These are phyloP conservation scores for Didymella lethalis DNA, from an alignment of 2,329 filamentous ascomycete species.

Conservation along the genomic window DNA sequence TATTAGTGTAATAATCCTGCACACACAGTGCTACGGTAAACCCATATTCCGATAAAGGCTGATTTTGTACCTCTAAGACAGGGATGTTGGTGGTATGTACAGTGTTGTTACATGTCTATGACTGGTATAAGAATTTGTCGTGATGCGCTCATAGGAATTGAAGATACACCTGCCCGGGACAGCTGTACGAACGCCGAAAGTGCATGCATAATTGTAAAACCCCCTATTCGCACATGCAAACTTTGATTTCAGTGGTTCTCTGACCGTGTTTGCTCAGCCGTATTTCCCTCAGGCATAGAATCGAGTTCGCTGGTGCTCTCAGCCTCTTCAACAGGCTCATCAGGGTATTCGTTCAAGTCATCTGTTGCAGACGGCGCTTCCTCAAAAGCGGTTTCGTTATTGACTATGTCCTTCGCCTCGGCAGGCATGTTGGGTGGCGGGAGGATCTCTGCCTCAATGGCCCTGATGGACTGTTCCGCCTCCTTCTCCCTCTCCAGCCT, in stretches of 20 bases:
- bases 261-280: background rate
- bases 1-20: no score
- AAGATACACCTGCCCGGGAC: no score
- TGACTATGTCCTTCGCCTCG: constrained; percentile 27
- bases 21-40: no score
- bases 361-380: constrained; percentile 10
- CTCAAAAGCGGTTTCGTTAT: constrained; percentile 23
- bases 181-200: no score
- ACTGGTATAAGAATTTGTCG: no score
- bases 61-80: no score
- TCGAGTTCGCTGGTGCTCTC: constrained; percentile 6
- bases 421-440: constrained; percentile 20
- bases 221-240: background rate
- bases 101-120: no score
- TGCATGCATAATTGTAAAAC: no score
- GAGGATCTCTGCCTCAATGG: constrained; percentile 4
- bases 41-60: no score
- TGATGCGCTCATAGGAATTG: no score
- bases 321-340: constrained; percentile 22
- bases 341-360: constrained; percentile 30
- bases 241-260: background rate
- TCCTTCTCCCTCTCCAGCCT: constrained; percentile 13
- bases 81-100: no score
- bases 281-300: background rate
- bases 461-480: constrained; percentile 16